Conservation (phyloP, 257 asterid species). For the Gardenia jasminoides region DNA sequence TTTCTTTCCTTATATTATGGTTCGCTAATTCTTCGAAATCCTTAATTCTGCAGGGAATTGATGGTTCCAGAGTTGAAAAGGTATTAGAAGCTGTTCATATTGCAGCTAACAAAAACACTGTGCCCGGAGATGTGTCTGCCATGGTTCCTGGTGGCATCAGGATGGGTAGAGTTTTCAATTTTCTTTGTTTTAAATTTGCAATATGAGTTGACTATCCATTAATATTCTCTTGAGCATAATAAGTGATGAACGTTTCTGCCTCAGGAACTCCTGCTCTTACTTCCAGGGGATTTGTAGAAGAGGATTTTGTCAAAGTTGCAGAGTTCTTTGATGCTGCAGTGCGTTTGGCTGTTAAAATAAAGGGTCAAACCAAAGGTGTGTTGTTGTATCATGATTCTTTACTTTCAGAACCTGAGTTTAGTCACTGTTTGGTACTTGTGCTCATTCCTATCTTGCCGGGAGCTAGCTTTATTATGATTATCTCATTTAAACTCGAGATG, state of each 20-base stretch:
- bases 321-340: constrained; percentile 58
- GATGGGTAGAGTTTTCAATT: constrained; percentile 48
- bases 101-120: constrained; percentile 89
- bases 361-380: constrained; percentile 57
- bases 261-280: constrained; percentile 93
- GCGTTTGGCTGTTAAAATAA: constrained; percentile 51
- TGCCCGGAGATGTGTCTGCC: constrained; percentile 93
- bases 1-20: no score
- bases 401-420: not conserved
- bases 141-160: constrained; percentile 98
- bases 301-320: constrained; percentile 55
- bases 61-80: constrained; percentile 86
- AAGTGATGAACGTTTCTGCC: constrained; percentile 16
- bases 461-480: not conserved
- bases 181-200: no score
- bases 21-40: not conserved
- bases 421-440: not conserved
- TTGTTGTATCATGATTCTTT: not conserved
- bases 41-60: constrained; percentile 52
- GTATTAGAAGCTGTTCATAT: constrained; percentile 86
- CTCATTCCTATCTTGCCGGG: not conserved
- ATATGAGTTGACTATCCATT: not conserved
- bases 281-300: constrained; percentile 83
- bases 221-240: constrained; percentile 7
- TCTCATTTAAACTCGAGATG: not conserved